Evolutionary conservation across 31 red algal genomes (phyloP), one percentile per base, ranked within the genome.

Genomic region (Porphyra umbilicalis): DNA sequence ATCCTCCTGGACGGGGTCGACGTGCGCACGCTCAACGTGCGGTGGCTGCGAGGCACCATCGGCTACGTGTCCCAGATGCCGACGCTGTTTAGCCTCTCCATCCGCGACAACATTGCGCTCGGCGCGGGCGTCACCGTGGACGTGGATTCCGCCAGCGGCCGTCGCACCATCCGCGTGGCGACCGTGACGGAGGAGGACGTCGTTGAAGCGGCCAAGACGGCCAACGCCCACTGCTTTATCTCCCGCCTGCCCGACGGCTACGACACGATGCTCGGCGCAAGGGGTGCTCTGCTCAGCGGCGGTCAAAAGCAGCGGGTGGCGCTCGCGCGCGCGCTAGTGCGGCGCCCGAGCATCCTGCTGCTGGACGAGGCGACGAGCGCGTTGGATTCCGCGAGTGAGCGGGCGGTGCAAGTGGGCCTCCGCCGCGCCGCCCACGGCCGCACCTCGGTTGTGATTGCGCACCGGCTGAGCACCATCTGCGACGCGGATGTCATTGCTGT

Each of bases 241-340:
- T 76, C 74, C 35, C 42, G 9, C 34, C 76, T 96, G 20, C 90
- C 89, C 2, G 79, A 92, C 31, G 85, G 85, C 25, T 89, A 88
- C 81, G 76, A 89, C 32, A 96, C 89, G 15, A 38, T 74, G 75
- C 82, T 96, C 0, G 94, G 94, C 31, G 90, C 89, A 74, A 81
- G 89, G 32, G 94, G 94, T 6, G 86, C 85, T 32, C 34, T 75
- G 42, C 79, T 96, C 34, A 83, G 79, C 32, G 93, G 93, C 35
- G 93, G 93, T 39, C 93, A 95, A 57, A 83, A 90, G 33, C 93
- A 95, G 44, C 89, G 93, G 1, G 88, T 95, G 6, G 93, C 93
- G 34, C 92, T 95, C 76, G 93, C 93, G 20, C 78, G 93, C 8
- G 89, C 89, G 6, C 76, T 95, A 29, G 83, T 95, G 5, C 80